These are phyloP conservation scores for Cairneyella variabilis DNA, from an alignment of 495 filamentous ascomycete genomes.

Conservation along the genomic window DNA sequence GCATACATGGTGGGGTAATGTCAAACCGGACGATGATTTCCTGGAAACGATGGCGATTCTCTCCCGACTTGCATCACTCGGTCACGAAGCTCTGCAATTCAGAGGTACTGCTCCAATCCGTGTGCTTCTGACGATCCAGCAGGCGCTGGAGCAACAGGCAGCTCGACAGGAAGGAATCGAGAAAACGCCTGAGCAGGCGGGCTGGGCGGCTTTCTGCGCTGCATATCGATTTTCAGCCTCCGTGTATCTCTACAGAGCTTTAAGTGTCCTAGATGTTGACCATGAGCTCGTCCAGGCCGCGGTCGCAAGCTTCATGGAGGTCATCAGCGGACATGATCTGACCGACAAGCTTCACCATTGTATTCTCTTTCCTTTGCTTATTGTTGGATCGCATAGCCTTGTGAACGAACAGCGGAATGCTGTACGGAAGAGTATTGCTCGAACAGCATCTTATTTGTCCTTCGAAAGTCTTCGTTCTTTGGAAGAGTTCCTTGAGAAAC, in stretches of 20 bases:
- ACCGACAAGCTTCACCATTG: constrained; percentile 25
- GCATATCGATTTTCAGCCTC: constrained; percentile 22
- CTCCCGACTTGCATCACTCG: constrained; percentile 17
- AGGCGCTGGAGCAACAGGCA: constrained; percentile 17
- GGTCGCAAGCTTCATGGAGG: constrained; percentile 17
- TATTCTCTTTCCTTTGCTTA: constrained; percentile 23
- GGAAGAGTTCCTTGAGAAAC: constrained; percentile 15
- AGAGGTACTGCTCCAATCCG: constrained; percentile 16
- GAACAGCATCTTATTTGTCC: constrained; percentile 16
- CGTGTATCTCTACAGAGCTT: constrained; percentile 23
- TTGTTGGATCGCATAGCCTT: constrained; percentile 21
- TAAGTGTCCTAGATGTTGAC: constrained; percentile 21
- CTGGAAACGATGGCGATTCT: constrained; percentile 24
- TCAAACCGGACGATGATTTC: constrained; percentile 21
- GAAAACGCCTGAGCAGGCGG: background rate
- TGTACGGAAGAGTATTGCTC: constrained; percentile 20
- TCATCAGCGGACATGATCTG: constrained; percentile 18
- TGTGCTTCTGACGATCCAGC: constrained; percentile 18
- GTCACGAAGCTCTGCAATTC: constrained; percentile 14
- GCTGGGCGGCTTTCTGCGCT: constrained; percentile 22
- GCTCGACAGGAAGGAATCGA: background rate
- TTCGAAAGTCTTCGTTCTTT: constrained; percentile 23
- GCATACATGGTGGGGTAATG: constrained; percentile 24
- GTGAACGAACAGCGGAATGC: constrained; percentile 8
- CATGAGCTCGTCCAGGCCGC: constrained; percentile 21